phyloP scores from a whole-genome alignment of 169 alveolate species.

The Nephromyces sp. region DNA sequence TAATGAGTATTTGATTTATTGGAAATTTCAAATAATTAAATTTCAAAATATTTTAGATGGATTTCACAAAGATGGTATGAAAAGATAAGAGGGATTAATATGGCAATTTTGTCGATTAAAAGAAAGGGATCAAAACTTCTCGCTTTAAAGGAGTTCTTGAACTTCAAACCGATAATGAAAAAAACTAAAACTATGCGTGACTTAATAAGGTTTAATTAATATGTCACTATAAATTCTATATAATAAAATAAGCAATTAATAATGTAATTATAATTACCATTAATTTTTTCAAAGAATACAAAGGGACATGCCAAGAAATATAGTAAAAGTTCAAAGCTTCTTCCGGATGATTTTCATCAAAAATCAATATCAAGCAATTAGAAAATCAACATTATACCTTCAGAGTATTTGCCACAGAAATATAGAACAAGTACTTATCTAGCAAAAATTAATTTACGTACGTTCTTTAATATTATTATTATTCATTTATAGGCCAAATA shows the following conservation, averaged over 20 bases:
- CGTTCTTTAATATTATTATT: too few relatives aligned
- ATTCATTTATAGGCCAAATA: too few relatives aligned
- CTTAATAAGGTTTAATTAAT: conserved; percentile 41
- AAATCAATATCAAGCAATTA: conserved; percentile 41
- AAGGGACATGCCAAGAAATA: conserved; percentile 30
- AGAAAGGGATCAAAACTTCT: conserved; percentile 53
- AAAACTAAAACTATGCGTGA: conserved; percentile 43
- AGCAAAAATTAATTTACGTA: too few relatives aligned
- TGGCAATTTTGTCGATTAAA: conserved; percentile 45
- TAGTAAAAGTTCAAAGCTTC: conserved; percentile 52
- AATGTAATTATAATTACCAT: background rate
- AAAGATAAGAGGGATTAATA: conserved; percentile 29
- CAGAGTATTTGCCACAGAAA: too few relatives aligned
- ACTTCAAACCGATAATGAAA: conserved; percentile 35
- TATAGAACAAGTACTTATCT: too few relatives aligned
- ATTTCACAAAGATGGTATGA: conserved; percentile 24
- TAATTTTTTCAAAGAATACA: conserved; percentile 14
- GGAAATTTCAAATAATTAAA: background rate
- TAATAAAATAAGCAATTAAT: background rate
- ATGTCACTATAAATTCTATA: background rate
- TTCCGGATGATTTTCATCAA: conserved; percentile 49
- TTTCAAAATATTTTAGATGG: conserved; percentile 14
- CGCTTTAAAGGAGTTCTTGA: conserved; percentile 43
- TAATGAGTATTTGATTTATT: background rate
- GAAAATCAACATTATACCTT: too few relatives aligned